These are phyloP conservation scores for Sporothrix pseudoabietina DNA, from an alignment of 2,329 filamentous ascomycete genomes.

Conservation along the genomic window DNA sequence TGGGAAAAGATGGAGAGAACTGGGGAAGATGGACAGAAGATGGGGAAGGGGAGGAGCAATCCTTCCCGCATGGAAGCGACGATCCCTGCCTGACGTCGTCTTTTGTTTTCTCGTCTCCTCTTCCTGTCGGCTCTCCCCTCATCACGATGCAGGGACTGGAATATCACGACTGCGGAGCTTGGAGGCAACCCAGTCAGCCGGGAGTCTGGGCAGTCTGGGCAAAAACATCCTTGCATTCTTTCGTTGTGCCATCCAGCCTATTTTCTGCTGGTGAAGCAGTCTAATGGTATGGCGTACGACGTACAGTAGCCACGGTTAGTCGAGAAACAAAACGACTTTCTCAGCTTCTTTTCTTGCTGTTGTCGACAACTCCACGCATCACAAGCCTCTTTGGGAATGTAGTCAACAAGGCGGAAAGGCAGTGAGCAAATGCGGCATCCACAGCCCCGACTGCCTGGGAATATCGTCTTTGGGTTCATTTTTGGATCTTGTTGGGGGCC, in stretches of 20 bases:
- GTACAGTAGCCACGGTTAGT: neutral
- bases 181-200: neutral
- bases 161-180: neutral
- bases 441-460: neutral
- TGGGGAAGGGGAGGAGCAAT: neutral
- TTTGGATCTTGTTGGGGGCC: neutral
- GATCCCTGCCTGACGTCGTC: neutral
- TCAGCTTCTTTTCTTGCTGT: neutral
- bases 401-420: neutral
- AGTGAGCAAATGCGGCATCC: neutral
- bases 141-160: conserved; percentile 1
- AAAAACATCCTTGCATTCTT: neutral
- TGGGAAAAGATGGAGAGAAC: neutral
- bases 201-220: neutral
- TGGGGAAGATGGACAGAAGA: neutral
- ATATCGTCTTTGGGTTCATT: neutral
- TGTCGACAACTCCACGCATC: neutral
- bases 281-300: neutral
- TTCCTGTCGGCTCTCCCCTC: neutral
- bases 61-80: neutral
- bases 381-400: neutral
- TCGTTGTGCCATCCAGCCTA: neutral
- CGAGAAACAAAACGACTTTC: neutral
- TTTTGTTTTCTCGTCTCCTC: neutral
- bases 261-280: neutral